These are phyloP conservation scores for Ocimum tenuiflorum DNA, from an alignment of 257 asterid species.

Conservation along the genomic window DNA sequence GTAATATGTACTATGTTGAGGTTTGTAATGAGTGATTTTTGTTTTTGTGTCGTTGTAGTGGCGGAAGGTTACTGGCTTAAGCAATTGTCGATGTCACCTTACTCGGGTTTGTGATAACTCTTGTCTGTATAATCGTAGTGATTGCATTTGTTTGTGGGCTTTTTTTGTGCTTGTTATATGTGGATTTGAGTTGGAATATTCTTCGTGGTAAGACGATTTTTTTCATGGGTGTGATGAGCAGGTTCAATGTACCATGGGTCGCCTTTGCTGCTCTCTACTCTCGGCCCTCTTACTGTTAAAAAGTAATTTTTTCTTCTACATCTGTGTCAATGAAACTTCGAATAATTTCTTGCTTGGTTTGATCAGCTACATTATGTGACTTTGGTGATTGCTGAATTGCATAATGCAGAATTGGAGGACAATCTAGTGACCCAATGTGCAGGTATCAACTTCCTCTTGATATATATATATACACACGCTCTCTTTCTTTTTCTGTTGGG, in stretches of 20 bases:
- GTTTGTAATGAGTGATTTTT: not conserved
- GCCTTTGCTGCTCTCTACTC: constrained; percentile 63
- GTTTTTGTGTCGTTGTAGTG: constrained; percentile 35
- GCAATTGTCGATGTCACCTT: constrained; percentile 77
- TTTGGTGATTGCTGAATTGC: constrained; percentile 19
- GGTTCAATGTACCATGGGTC: constrained; percentile 99
- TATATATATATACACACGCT: not conserved
- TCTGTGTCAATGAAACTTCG: not conserved
- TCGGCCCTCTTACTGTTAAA: constrained; percentile 72
- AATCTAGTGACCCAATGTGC: constrained; percentile 58
- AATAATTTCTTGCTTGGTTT: constrained; percentile 3
- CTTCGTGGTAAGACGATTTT: not conserved
- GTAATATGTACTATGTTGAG: not conserved
- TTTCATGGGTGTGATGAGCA: constrained; percentile 24
- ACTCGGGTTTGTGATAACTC: constrained; percentile 55
- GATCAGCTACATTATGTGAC: not conserved
- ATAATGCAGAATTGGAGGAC: constrained; percentile 57
- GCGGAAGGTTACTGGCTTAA: constrained; percentile 95
- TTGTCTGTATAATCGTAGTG: no score
- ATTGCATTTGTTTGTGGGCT: not conserved
- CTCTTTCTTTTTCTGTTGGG: constrained; percentile 15
- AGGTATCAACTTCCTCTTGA: constrained; percentile 37
- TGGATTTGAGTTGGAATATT: not conserved
- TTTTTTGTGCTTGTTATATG: not conserved
- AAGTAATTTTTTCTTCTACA: constrained; percentile 29